phyloP scores from a whole-genome alignment of 768 basidiomycete genomes.

The Leccinum ochraceum region DNA sequence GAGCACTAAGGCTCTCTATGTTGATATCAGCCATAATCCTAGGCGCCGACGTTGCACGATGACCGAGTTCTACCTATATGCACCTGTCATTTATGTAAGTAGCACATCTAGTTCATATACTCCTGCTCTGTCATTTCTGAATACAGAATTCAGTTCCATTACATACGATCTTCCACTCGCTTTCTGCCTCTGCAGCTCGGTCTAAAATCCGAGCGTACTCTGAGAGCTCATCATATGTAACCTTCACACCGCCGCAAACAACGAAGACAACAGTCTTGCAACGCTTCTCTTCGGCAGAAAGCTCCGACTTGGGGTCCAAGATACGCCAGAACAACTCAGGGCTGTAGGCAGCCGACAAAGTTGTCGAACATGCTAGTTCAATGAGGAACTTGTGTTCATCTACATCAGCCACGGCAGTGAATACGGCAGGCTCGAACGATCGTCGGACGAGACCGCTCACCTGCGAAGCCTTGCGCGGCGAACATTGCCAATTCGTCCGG shows the following conservation, averaged over 20 bases:
- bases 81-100: background rate
- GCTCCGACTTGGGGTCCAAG: constrained; percentile 23
- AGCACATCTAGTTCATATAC: background rate
- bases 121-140: constrained; percentile 12
- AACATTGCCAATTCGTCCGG: constrained; percentile 73
- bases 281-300: constrained; percentile 26
- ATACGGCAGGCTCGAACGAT: background rate
- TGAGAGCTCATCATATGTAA: constrained; percentile 52
- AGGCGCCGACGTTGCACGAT: background rate
- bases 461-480: constrained; percentile 53
- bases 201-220: constrained; percentile 47
- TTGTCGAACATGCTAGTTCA: constrained; percentile 73
- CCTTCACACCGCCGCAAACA: constrained; percentile 56
- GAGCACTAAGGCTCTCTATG: no score
- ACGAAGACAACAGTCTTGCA: constrained; percentile 22
- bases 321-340: constrained; percentile 50
- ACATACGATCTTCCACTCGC: constrained; percentile 31
- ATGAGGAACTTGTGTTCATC: constrained; percentile 77
- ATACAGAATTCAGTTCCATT: constrained; percentile 29
- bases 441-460: constrained; percentile 37
- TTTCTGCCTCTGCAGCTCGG: constrained; percentile 32
- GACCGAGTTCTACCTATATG: background rate
- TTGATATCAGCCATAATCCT: no score
- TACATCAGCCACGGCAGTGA: constrained; percentile 24
- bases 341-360: constrained; percentile 67